phyloP scores from a whole-genome alignment of 2,329 filamentous ascomycete species.

The Teratosphaeria epicoccoides region DNA sequence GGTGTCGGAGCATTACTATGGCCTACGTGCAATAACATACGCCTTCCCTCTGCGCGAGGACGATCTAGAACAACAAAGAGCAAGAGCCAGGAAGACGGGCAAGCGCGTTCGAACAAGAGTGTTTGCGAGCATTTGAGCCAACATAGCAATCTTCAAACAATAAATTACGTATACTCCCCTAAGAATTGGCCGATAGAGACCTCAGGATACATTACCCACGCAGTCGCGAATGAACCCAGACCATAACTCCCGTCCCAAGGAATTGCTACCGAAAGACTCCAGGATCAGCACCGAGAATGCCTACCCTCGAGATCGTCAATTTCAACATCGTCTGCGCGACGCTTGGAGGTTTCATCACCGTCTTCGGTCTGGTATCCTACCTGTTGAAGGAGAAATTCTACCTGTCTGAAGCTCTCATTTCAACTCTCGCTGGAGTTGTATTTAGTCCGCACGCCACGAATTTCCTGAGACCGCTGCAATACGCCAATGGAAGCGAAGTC shows the following conservation, averaged over 20 bases:
- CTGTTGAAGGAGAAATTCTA: conserved; percentile 84
- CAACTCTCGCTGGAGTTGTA: conserved; percentile 63
- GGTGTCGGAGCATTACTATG: not conserved
- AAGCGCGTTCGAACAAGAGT: conserved; percentile 13
- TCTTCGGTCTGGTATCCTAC: conserved; percentile 87
- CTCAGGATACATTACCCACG: not conserved
- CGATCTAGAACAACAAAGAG: not conserved
- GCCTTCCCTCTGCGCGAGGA: conserved; percentile 5
- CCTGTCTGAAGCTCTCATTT: conserved; percentile 84
- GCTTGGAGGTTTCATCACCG: conserved; percentile 73
- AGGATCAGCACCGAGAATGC: conserved; percentile 38
- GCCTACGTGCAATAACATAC: conserved; percentile 19
- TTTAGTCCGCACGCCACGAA: conserved; percentile 72
- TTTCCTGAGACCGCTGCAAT: conserved; percentile 62
- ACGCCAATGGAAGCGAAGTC: conserved; percentile 48
- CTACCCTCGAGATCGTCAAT: conserved; percentile 54
- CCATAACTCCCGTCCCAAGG: not conserved
- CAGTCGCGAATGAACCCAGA: not conserved
- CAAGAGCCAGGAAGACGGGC: conserved; percentile 4
- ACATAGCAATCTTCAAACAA: not conserved
- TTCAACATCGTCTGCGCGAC: conserved; percentile 79
- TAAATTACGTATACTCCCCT: too few relatives aligned
- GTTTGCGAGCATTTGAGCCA: not conserved
- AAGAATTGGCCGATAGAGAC: too few relatives aligned
- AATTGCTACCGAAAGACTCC: not conserved